Percentiles rank a stretch among this genome's conserved stretches.
Conservation (phyloP, 345 rosid genomes). For the Ceriops decandra region DNA sequence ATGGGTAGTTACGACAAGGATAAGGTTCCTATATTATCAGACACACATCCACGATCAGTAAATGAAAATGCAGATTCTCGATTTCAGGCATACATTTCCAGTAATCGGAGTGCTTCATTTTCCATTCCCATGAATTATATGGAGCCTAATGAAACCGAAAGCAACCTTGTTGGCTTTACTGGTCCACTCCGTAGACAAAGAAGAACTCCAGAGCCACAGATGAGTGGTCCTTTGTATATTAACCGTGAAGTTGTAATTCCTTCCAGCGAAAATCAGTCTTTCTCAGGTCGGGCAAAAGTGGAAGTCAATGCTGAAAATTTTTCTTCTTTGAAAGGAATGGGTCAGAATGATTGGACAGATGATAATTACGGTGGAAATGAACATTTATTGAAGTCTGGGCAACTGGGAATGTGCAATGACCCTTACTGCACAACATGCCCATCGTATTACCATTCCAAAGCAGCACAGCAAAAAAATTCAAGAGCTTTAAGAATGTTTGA, state of each 20-base stretch:
- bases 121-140: conserved; percentile 43
- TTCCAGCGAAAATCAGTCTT: conserved; percentile 28
- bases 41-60: conserved; percentile 23
- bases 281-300: conserved; percentile 11
- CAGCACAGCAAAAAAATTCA: conserved; percentile 32
- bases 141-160: conserved; percentile 44
- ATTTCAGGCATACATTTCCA: conserved; percentile 31
- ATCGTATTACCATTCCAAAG: conserved; percentile 45
- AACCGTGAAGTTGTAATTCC: conserved; percentile 33
- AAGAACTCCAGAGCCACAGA: conserved; percentile 44
- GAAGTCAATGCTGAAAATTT: conserved; percentile 37
- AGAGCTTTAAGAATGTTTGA: conserved; percentile 52
- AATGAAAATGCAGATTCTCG: conserved; percentile 36
- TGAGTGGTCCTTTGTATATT: conserved; percentile 67
- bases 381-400: conserved; percentile 78
- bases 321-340: conserved; percentile 33
- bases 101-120: conserved; percentile 60
- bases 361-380: conserved; percentile 51
- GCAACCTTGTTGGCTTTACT: conserved; percentile 55
- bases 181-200: conserved; percentile 78
- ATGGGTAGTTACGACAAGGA: conserved; percentile 59
- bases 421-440: conserved; percentile 96
- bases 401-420: conserved; percentile 76
- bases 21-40: conserved; percentile 61
- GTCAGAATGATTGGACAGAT: conserved; percentile 34